Base-by-base conservation (phyloP, 108 stramenopile species). In the Aurantiochytrium sp. region DNA sequence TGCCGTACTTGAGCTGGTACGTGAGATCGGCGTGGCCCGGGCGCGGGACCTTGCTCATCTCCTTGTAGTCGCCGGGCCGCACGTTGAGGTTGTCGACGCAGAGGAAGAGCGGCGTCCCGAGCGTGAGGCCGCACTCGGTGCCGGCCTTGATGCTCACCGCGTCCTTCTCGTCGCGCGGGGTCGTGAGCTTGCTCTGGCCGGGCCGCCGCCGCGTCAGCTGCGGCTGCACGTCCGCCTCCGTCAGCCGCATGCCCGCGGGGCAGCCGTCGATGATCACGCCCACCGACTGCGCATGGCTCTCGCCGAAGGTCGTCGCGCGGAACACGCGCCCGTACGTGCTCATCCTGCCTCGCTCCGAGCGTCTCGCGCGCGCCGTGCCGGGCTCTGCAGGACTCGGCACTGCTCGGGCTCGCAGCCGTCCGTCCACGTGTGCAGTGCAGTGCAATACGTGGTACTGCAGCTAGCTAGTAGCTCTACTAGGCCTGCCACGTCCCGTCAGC, bases 71-170 rank as follows among this genome's bases (percentile, higher is more conserved):
- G 8, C 86, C 65, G 1, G 86, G 90, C 37, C 96, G 92, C 88
- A 97, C 96, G 93, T 98, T 97, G 68, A 95, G 93, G 89, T 98
- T 97, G 27, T 97, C 91, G 19, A 99, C 98, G 19, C 98, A 85
- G 96, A 99, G 97, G 87, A 93, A 96, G 90, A 99, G 96, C 19
- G 99, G 99, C 24, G 99, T 97, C 24, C 99, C 99, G n/a, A 97
- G 91, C 19, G 99, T 97, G 31, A 96, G 89, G 30, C 94, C 93
- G 53, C 93, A 91, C 41, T 94, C 94, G 0, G 86, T 89, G 37
- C 99, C 99, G 37, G 95, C 95, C 55, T 97, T 88, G 86, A 99
- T 98, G 92, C 97, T 97, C 8, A 98, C 98, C 27, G 91, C 81
- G 91, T 99, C 99, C 32, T 92, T 95, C 90, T 99, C 99, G 85